Evolutionary conservation across 2,329 filamentous ascomycete species (phyloP).

Genomic region (Alternaria longipes): DNA sequence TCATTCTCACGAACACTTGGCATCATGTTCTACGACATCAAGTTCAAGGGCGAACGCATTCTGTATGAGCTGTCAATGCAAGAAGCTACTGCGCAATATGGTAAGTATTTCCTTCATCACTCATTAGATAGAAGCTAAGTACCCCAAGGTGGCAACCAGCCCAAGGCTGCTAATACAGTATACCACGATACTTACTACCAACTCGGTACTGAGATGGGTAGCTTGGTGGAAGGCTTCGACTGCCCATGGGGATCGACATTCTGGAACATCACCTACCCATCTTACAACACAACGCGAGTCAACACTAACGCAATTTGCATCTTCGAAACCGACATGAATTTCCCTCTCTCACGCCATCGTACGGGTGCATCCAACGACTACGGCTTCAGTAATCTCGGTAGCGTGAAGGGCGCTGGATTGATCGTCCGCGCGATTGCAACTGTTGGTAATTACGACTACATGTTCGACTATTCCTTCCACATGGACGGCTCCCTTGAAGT

Average conservation of each 20-base stretch:
- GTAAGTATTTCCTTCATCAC: slow-evolving; percentile 19
- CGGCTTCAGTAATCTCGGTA: slow-evolving; percentile 35
- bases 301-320: slow-evolving; percentile 56
- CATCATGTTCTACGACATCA: slow-evolving; percentile 62
- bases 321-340: slow-evolving; percentile 41
- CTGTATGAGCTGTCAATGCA: slow-evolving; percentile 66
- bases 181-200: slow-evolving; percentile 60
- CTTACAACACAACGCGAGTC: slow-evolving; percentile 53
- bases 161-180: slow-evolving; percentile 10
- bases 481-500: slow-evolving; percentile 49
- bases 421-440: slow-evolving; percentile 54
- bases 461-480: slow-evolving; percentile 43
- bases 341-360: slow-evolving; percentile 48
- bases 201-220: slow-evolving; percentile 55
- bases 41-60: slow-evolving; percentile 63
- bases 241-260: slow-evolving; percentile 63
- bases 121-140: not conserved
- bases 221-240: slow-evolving; percentile 58
- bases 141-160: slow-evolving; percentile 7
- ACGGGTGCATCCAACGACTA: slow-evolving; percentile 29
- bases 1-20: slow-evolving; percentile 60
- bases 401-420: slow-evolving; percentile 45
- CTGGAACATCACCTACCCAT: slow-evolving; percentile 59
- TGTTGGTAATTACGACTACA: slow-evolving; percentile 57
- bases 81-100: slow-evolving; percentile 65